Conservation (phyloP, 192 early-diverging fungal genomes). For the Coemansia sp. region DNA sequence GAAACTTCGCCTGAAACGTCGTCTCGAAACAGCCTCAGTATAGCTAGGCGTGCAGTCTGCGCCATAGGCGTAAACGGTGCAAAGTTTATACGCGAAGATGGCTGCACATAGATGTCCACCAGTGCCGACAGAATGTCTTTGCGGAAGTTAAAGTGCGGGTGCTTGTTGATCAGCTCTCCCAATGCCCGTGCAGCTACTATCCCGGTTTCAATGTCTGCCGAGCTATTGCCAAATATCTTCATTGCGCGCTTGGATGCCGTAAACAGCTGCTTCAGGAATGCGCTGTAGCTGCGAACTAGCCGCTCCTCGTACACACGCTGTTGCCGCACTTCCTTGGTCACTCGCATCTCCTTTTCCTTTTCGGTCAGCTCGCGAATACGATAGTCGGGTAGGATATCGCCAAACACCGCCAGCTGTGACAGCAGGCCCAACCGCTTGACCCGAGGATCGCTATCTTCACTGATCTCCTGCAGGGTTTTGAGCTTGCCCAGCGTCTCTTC, state of each 20-base stretch:
- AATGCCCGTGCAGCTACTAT: constrained; percentile 64
- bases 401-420: constrained; percentile 89
- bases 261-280: constrained; percentile 77
- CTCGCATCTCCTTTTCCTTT: constrained; percentile 68
- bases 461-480: constrained; percentile 65
- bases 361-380: constrained; percentile 85
- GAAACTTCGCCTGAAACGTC: constrained; percentile 86
- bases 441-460: constrained; percentile 59
- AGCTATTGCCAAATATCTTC: constrained; percentile 26
- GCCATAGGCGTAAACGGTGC: constrained; percentile 60
- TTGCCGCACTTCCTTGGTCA: constrained; percentile 88
- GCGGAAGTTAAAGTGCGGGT: constrained; percentile 96
- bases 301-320: constrained; percentile 82
- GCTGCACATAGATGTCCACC: constrained; percentile 59
- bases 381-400: constrained; percentile 95
- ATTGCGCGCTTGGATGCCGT: constrained; percentile 37
- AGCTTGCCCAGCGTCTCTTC: constrained; percentile 67
- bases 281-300: constrained; percentile 79
- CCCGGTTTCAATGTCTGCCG: constrained; percentile 50
- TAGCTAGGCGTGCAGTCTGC: constrained; percentile 70
- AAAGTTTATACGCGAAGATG: constrained; percentile 65
- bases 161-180: constrained; percentile 73
- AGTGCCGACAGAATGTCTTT: constrained; percentile 83
- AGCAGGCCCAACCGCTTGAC: constrained; percentile 76
- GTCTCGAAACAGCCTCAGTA: constrained; percentile 73